Evolutionary conservation across 768 basidiomycete genomes (phyloP).

Genomic region (Rhizopogon vesiculosus): DNA sequence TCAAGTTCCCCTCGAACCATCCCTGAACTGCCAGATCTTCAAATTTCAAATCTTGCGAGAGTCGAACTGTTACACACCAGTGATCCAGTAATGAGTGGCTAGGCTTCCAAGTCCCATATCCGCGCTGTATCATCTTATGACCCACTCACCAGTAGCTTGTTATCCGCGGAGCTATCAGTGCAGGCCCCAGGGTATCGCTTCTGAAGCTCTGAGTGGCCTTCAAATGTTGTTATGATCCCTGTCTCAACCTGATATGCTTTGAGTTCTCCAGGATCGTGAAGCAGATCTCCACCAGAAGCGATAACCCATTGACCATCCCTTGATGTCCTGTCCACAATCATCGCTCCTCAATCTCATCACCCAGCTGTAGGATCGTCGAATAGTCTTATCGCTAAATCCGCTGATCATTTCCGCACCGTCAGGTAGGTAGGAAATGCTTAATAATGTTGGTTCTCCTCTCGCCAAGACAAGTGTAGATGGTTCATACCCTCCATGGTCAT

Average conservation of each 20-base stretch:
- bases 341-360: not conserved
- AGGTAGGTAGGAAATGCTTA: no score
- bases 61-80: not conserved
- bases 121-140: not conserved
- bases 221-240: no score
- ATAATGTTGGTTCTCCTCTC: no score
- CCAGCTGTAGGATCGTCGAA: not conserved
- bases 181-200: not conserved
- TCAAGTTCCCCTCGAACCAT: no score
- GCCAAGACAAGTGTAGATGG: no score
- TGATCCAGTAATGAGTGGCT: not conserved
- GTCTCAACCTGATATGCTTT: not conserved
- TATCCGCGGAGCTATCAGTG: not conserved
- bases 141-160: not conserved
- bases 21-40: not conserved
- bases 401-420: not conserved
- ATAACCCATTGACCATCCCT: not conserved
- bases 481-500: not conserved
- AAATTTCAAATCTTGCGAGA: not conserved
- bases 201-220: no score
- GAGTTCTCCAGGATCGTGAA: not conserved
- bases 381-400: not conserved
- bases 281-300: not conserved
- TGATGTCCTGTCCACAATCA: not conserved
- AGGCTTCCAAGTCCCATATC: not conserved